Conservation (phyloP, 371 early-diverging fungal species). For the Fennellomyces sp. region DNA sequence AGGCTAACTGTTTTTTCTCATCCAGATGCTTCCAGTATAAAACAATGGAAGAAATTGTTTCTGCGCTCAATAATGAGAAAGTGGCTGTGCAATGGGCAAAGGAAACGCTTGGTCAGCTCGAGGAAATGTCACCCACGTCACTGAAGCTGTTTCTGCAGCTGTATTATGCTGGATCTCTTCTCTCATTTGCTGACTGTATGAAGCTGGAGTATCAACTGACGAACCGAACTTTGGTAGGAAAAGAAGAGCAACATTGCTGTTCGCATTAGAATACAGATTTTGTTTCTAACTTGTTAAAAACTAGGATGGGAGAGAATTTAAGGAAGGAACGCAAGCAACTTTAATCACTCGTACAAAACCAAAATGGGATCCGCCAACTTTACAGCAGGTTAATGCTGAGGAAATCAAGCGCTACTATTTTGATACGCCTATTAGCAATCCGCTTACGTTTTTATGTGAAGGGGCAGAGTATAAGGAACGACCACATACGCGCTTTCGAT, state of each 20-base stretch:
- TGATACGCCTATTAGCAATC: constrained; percentile 35
- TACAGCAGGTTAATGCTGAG: constrained; percentile 55
- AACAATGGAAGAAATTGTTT: constrained; percentile 5
- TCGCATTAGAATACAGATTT: too few species aligned
- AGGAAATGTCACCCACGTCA: constrained; percentile 81
- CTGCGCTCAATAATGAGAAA: constrained; percentile 41
- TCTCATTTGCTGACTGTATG: constrained; percentile 70
- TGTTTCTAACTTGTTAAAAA: too few species aligned
- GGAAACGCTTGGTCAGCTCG: constrained; percentile 67
- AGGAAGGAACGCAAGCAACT: constrained; percentile 79
- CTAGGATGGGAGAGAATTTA: constrained; percentile 62
- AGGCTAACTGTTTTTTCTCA: too few species aligned
- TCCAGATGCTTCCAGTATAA: constrained; percentile 6
- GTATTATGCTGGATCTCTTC: constrained; percentile 71
- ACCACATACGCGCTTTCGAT: constrained; percentile 75
- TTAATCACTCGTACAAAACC: constrained; percentile 60
- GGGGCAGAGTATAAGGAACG: constrained; percentile 54
- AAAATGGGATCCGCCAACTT: constrained; percentile 71
- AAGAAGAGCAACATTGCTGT: too few species aligned
- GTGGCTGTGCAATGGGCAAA: constrained; percentile 66
- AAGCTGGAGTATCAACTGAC: constrained; percentile 39
- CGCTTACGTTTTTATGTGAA: constrained; percentile 33
- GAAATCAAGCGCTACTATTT: constrained; percentile 66
- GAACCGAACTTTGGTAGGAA: too few species aligned
- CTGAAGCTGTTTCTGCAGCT: constrained; percentile 86